Base-by-base conservation (phyloP, 2,329 filamentous ascomycete genomes). In the Paraconiothyrium brasiliense region DNA sequence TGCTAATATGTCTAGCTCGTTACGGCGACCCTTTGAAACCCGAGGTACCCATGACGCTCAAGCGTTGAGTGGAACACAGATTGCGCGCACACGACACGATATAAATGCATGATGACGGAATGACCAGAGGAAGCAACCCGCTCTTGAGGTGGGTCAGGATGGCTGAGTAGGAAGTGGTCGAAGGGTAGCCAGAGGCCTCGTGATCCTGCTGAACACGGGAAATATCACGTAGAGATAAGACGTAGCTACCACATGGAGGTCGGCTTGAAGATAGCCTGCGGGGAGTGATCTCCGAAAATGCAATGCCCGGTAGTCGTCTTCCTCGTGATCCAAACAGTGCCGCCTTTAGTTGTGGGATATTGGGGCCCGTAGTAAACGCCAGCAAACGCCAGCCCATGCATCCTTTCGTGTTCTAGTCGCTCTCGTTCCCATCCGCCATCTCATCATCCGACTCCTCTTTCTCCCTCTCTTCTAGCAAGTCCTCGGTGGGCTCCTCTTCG, bases 401-500 rank as follows among this genome's bases (percentile, higher is more conserved):
- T 57, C 63, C 55, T 37, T 20, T 35, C 10, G 22, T 41, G 11
- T 35, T 50, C 74, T 67, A 79, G 66, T 79, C 77, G 55, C 77
- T 79, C 51, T 80, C 79, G 34, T 81, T 89, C 66, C 90, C 89
- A 60, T 89, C 88, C 30, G 82, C 75, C 61, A 81, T 85, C 1
- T 82, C 81, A 55, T 81, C 80, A 16, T 82, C 81, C 1, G 79
- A 79, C 4, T 78, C 76, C 9, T 81, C 79, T 2, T 70, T 76
- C 44, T 82, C 81, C 22, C 82, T 81, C 4, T 83, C 83, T 65
- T 81, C 81, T 4, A 79, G 69, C 52, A 65, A 69, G 62, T 82
- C 79, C 30, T 81, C 81, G 20, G 80, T 79, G 57, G 82, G 72
- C 37, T 82, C 82, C 50, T 85, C 84, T 34, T 85, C 85, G 10